phyloP scores from a whole-genome alignment of 1,284 basidiomycete species.

The Ustanciosporium gigantosporum region DNA sequence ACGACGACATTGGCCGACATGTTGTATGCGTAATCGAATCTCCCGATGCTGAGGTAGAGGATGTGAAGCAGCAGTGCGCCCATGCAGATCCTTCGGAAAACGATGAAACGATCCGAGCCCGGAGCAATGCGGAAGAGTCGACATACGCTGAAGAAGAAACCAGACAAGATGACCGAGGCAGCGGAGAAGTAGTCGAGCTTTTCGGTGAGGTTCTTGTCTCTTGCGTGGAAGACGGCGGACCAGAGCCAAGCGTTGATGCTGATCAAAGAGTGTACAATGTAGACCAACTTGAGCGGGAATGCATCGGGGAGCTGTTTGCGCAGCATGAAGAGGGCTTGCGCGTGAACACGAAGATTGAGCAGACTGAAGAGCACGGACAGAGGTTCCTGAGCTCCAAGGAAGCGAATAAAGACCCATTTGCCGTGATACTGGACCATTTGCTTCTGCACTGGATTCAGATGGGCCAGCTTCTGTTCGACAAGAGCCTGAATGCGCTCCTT shows the following conservation, averaged over 20 bases:
- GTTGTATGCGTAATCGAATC: conserved; percentile 96
- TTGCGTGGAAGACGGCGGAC: conserved; percentile 87
- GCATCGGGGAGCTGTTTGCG: conserved; percentile 42
- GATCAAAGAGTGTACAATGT: conserved; percentile 71
- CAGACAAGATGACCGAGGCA: conserved; percentile 71
- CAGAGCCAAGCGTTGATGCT: conserved; percentile 92
- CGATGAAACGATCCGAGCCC: conserved; percentile 18
- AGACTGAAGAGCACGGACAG: conserved; percentile 87
- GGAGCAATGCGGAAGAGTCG: conserved; percentile 58
- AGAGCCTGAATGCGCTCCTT: conserved; percentile 5
- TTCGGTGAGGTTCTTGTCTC: conserved; percentile 84
- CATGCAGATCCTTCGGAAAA: conserved; percentile 29
- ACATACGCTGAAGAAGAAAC: conserved; percentile 68
- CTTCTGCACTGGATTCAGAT: conserved; percentile 50
- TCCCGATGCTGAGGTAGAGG: conserved; percentile 73
- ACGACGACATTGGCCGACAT: conserved; percentile 80
- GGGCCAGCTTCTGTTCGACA: conserved; percentile 26
- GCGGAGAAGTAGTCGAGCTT: conserved; percentile 95
- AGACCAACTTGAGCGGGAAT: conserved; percentile 69
- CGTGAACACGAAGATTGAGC: conserved; percentile 71
- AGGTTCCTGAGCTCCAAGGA: conserved; percentile 82
- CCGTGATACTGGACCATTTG: conserved; percentile 68
- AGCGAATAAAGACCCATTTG: conserved; percentile 72
- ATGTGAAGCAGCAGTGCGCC: conserved; percentile 66
- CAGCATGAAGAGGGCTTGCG: conserved; percentile 35